phyloP scores from a whole-genome alignment of 1,139 yeast species.

The Sugiyamaella paludigena region DNA sequence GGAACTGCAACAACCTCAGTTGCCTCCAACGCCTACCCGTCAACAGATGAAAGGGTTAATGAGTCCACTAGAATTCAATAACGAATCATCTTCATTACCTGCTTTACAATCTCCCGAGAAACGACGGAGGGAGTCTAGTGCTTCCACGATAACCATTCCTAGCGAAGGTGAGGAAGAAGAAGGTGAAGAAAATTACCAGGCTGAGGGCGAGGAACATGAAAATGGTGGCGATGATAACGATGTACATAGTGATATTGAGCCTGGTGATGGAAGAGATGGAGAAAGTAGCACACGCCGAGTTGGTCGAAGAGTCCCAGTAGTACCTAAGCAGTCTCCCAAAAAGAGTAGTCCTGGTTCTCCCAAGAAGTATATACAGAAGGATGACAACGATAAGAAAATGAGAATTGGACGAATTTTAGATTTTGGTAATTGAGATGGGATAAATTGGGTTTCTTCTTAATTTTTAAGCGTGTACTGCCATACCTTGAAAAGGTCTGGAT shows the following conservation, averaged over 20 bases:
- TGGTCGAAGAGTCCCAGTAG: constrained; percentile 11
- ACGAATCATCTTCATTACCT: constrained; percentile 1
- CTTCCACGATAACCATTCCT: constrained; percentile 36
- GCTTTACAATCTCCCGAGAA: constrained; percentile 21
- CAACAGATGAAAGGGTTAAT: constrained; percentile 22
- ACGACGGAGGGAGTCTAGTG: constrained; percentile 36
- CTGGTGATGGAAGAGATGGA: neutral
- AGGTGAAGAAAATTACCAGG: constrained; percentile 16
- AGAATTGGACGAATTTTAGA: constrained; percentile 22
- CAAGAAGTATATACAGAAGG: constrained; percentile 20
- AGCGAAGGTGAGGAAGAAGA: constrained; percentile 23
- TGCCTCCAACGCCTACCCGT: constrained; percentile 17
- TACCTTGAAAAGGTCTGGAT: no score
- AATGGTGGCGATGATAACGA: constrained; percentile 16
- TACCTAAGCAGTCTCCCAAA: constrained; percentile 2
- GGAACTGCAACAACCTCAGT: constrained; percentile 5
- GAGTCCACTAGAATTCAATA: constrained; percentile 27
- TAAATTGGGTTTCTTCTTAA: no score
- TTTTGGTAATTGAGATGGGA: constrained; percentile 16
- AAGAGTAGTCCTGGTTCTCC: constrained; percentile 18
- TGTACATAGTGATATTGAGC: neutral
- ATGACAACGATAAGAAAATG: constrained; percentile 14
- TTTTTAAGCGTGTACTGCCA: neutral
- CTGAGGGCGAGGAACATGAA: constrained; percentile 4
- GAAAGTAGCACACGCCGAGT: neutral